Evolutionary conservation across 2,329 filamentous ascomycete species (phyloP), one percentile per base, ranked within the genome.

Genomic region (Ceratocystis lukuohia): DNA sequence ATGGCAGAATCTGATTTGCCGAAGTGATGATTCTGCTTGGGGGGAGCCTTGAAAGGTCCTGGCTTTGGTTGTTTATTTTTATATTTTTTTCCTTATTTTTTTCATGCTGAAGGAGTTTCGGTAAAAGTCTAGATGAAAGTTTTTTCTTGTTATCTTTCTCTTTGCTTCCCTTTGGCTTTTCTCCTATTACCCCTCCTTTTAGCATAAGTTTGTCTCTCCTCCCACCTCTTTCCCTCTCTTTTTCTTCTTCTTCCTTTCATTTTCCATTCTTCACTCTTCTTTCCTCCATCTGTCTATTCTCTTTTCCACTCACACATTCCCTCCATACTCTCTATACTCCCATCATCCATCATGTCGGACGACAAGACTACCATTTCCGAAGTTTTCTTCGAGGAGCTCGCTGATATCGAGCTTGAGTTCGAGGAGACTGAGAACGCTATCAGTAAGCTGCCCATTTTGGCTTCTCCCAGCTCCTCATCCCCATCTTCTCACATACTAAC

Each of bases 371-470:
- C 50, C 33, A 25, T 66, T 57, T 25, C 62, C 63, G 66, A 63
- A 17, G 77, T 87, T 69, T 82, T 81, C 68, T 92, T 90, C 76
- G 88, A 91, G 76, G 84, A 93, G 74, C 85, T 97, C 70, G 83
- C 85, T 67, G 82, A 87, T 67, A 80, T 96, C 70, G 90, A 96
- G 79, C 82, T 85, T 71, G 88, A 95, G 70, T 96, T 96, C 72
- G 86, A 92, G 68, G 84, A 92, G 72, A 85, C 86, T 45, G 91
- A 96, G 77, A 81, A 87, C 45, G 87, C 96, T 74, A 87, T 94
- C 72, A 82, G 91, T 96, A 80, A 74, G 87, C 37, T 82, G 37
- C 20, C 48, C 1, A 7, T 50, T 50, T 59, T 25, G 17, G 71
- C 68, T 61, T 37, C 50, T 59, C 3, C 22, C 6, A 12, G 33